Conservation (phyloP, 2,329 filamentous ascomycete species). For the Nemania serpens region DNA sequence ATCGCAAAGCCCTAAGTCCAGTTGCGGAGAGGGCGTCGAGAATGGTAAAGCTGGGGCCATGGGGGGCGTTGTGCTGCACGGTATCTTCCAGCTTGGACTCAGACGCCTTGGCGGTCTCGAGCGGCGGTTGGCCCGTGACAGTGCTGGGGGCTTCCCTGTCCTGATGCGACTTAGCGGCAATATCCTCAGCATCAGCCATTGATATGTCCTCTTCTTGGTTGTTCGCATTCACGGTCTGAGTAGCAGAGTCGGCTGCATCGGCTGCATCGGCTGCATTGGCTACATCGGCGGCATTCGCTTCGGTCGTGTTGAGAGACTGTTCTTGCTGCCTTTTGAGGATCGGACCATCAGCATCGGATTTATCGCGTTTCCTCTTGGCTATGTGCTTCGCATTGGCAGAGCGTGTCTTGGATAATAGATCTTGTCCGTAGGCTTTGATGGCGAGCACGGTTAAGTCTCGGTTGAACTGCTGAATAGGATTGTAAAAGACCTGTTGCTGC, state of each 20-base stretch:
- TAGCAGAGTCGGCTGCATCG: neutral
- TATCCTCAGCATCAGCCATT: conserved; percentile 33
- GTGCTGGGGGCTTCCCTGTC: conserved; percentile 5
- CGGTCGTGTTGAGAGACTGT: conserved; percentile 14
- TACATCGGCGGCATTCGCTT: conserved; percentile 12
- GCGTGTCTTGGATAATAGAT: conserved; percentile 56
- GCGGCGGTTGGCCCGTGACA: conserved; percentile 14
- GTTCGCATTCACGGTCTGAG: conserved; percentile 7
- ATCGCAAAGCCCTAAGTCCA: conserved; percentile 86
- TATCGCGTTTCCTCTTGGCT: conserved; percentile 36
- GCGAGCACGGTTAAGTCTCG: conserved; percentile 91
- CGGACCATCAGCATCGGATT: conserved; percentile 23
- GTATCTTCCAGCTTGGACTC: conserved; percentile 21
- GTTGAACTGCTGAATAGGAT: conserved; percentile 98
- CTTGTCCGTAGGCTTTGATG: conserved; percentile 85
- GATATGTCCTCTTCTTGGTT: conserved; percentile 19
- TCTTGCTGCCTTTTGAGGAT: conserved; percentile 34
- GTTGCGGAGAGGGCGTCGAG: conserved; percentile 94
- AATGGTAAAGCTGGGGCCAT: conserved; percentile 69
- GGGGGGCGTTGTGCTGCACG: conserved; percentile 33
- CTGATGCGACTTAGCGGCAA: neutral
- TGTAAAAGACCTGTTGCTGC: conserved; percentile 90
- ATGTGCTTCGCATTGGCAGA: conserved; percentile 48
- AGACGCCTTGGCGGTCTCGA: conserved; percentile 21
- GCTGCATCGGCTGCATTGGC: conserved; percentile 5